Percentiles rank a stretch among this genome's conserved stretches.
These are phyloP conservation scores for Backusella psychrophila DNA, from an alignment of 192 early-diverging fungal species.

Conservation along the genomic window DNA sequence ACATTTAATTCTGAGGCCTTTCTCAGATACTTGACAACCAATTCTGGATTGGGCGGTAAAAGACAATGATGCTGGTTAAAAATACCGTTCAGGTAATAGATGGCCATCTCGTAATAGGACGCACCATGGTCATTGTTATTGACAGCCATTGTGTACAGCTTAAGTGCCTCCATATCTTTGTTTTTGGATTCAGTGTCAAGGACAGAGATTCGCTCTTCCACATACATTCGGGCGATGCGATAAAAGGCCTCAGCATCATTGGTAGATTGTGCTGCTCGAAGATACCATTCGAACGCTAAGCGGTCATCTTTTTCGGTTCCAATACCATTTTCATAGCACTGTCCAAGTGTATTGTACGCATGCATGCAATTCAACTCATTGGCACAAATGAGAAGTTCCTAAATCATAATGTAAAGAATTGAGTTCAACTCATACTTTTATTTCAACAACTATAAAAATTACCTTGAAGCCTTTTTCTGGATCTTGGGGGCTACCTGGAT, in stretches of 20 bases:
- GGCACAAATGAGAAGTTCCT: slow-evolving; percentile 30
- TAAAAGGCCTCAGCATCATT: slow-evolving; percentile 34
- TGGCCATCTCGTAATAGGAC: not conserved
- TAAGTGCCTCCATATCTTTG: not conserved
- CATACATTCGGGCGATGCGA: slow-evolving; percentile 19
- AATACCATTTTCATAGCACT: slow-evolving; percentile 35
- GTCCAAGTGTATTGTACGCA: slow-evolving; percentile 27
- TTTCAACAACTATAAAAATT: not conserved
- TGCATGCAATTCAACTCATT: slow-evolving; percentile 25
- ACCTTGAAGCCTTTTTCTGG: slow-evolving; percentile 24
- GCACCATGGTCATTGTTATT: not conserved
- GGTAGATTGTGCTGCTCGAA: slow-evolving; percentile 12
- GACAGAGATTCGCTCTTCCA: not conserved
- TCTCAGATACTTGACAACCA: slow-evolving; percentile 11
- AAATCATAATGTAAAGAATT: not conserved
- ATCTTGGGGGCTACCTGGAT: slow-evolving; percentile 16
- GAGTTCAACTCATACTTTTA: not conserved
- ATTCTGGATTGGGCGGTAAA: not conserved
- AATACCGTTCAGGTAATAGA: slow-evolving; percentile 15
- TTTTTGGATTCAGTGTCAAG: not conserved
- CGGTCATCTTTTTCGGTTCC: slow-evolving; percentile 10
- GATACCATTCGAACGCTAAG: slow-evolving; percentile 28
- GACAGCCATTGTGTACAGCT: not conserved
- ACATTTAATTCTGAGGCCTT: slow-evolving; percentile 7
- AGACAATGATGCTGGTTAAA: not conserved